Conservation (phyloP, 73 alveolate species). For the Halteria grandinella region DNA sequence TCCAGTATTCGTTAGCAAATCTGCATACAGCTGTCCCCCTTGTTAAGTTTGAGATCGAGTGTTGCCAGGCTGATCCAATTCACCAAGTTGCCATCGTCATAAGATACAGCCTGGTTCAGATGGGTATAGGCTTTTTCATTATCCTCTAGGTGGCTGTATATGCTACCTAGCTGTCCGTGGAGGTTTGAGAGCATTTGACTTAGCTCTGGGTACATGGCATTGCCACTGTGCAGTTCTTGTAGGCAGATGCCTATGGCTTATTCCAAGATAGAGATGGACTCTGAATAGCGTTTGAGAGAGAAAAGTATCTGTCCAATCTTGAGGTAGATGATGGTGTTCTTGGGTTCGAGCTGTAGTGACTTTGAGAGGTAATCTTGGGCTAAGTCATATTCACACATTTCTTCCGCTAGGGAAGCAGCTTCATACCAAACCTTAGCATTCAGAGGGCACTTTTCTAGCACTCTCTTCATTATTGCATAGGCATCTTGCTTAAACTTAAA, state of each 20-base stretch:
- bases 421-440: conserved; percentile 42
- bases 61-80: conserved; percentile 21
- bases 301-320: background rate
- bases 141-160: conserved; percentile 3
- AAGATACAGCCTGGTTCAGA: background rate
- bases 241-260: conserved; percentile 3
- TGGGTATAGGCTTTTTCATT: conserved; percentile 24
- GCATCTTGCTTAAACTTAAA: conserved; percentile 14
- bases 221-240: background rate
- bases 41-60: conserved; percentile 27
- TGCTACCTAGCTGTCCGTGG: conserved; percentile 34
- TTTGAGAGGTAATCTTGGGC: conserved; percentile 10
- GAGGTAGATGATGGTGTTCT: conserved; percentile 22
- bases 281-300: conserved; percentile 10
- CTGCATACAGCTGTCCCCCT: conserved; percentile 13
- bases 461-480: conserved; percentile 8
- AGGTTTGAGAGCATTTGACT: background rate
- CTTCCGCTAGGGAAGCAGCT: conserved; percentile 44
- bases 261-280: conserved; percentile 14
- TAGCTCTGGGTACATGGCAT: background rate
- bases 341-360: background rate
- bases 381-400: conserved; percentile 28
- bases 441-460: background rate
- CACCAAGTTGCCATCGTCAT: conserved; percentile 12
- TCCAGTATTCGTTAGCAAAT: no score